Conservation (phyloP, 306 rosid genomes). For the Quercus glauca region DNA sequence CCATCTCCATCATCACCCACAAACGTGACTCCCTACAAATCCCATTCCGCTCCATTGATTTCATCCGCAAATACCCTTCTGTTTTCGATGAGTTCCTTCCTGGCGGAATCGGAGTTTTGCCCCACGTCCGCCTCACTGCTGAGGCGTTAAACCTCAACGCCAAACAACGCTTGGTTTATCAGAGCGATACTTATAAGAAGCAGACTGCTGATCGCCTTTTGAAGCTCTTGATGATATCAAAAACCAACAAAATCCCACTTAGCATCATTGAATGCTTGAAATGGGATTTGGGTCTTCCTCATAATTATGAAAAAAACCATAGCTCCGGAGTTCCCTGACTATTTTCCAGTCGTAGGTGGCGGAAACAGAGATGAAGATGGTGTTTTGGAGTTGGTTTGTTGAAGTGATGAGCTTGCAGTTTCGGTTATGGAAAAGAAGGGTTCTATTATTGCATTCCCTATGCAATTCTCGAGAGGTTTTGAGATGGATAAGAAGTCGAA, state of each 20-base stretch:
- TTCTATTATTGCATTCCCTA: no score
- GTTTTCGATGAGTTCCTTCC: constrained; percentile 60
- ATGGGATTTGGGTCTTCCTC: constrained; percentile 93
- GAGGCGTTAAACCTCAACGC: constrained; percentile 45
- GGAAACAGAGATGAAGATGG: neutral
- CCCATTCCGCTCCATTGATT: constrained; percentile 65
- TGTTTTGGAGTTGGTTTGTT: no score
- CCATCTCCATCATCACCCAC: constrained; percentile 49
- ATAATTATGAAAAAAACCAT: constrained; percentile 31
- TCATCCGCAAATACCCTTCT: constrained; percentile 64
- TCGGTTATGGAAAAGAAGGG: no score
- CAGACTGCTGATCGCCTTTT: constrained; percentile 59
- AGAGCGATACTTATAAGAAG: constrained; percentile 40
- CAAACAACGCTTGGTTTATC: constrained; percentile 45
- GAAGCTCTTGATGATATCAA: constrained; percentile 66
- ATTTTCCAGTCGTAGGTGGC: constrained; percentile 39
- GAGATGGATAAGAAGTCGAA: no score
- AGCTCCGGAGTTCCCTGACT: constrained; percentile 72
- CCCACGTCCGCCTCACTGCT: constrained; percentile 52
- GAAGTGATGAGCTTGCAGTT: no score
- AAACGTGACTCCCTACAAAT: constrained; percentile 39
- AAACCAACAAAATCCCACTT: constrained; percentile 49
- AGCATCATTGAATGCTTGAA: constrained; percentile 35
- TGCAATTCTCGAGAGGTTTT: no score
- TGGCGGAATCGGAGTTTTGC: constrained; percentile 38